Percentiles rank a stretch among this genome's conserved stretches.
These are phyloP conservation scores for Whalleya microplaca DNA, from an alignment of 2,329 filamentous ascomycete species.

Conservation along the genomic window DNA sequence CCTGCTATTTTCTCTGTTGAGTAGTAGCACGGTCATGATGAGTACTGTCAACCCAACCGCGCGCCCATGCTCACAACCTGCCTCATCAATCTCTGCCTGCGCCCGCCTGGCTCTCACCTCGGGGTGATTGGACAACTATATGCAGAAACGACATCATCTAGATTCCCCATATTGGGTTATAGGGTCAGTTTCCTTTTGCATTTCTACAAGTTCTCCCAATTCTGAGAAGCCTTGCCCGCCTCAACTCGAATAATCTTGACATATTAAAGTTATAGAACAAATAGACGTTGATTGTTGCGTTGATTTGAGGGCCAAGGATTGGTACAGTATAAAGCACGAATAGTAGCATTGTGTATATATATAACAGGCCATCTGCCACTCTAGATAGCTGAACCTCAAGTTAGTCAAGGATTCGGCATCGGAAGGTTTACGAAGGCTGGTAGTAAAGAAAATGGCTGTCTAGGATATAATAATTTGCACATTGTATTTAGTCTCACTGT, in stretches of 20 bases:
- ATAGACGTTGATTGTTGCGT: too few relatives aligned
- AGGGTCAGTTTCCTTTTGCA: conserved; percentile 5
- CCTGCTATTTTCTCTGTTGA: conserved; percentile 9
- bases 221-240: conserved; percentile 7
- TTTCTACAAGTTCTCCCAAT: conserved; percentile 4
- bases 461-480: too few relatives aligned
- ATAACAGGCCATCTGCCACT: too few relatives aligned
- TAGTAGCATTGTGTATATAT: too few relatives aligned
- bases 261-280: too few relatives aligned
- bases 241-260: conserved; percentile 7
- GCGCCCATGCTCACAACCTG: conserved; percentile 16
- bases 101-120: conserved; percentile 1
- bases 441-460: too few relatives aligned
- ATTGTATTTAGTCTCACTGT: too few relatives aligned
- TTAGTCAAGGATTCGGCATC: too few relatives aligned
- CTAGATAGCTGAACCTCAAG: too few relatives aligned
- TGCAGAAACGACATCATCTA: conserved; percentile 1
- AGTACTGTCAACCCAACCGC: not conserved
- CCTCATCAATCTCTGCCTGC: conserved; percentile 16
- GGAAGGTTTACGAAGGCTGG: too few relatives aligned
- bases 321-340: too few relatives aligned
- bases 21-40: not conserved
- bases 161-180: conserved; percentile 1
- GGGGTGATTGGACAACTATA: conserved; percentile 1
- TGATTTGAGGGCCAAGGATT: too few relatives aligned